A percentile compares a stretch with the other conserved stretches of the same genome.
These are phyloP conservation scores for Jatropha podagrica DNA, from an alignment of 441 rosid genomes.

Conservation along the genomic window DNA sequence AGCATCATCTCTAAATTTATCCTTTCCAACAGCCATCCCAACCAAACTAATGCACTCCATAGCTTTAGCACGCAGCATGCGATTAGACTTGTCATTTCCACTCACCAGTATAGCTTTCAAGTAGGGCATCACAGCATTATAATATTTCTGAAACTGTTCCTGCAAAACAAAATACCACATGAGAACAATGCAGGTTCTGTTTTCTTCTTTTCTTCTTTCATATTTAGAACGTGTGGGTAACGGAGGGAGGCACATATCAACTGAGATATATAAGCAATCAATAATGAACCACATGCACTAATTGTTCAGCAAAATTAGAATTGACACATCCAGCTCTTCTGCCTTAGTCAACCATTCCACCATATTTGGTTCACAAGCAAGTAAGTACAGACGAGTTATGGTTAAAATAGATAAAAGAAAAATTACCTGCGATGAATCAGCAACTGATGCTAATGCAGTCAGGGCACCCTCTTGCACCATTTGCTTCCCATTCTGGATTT, in stretches of 20 bases:
- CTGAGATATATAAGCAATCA: background rate
- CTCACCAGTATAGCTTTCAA: slow-evolving; percentile 78
- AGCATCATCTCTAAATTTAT: slow-evolving; percentile 83
- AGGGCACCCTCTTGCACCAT: slow-evolving; percentile 97
- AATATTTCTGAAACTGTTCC: slow-evolving; percentile 93
- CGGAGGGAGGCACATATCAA: background rate
- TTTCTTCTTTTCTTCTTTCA: background rate
- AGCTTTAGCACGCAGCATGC: slow-evolving; percentile 94
- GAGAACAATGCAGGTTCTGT: background rate
- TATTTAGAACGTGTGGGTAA: background rate
- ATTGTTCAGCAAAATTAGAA: background rate
- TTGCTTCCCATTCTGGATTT: slow-evolving; percentile 78
- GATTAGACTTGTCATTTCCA: slow-evolving; percentile 82
- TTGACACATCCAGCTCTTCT: background rate
- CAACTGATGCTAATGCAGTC: slow-evolving; percentile 95
- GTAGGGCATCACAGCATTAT: slow-evolving; percentile 92
- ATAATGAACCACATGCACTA: background rate
- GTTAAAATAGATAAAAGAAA: background rate
- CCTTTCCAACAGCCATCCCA: slow-evolving; percentile 98
- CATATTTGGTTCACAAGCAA: background rate
- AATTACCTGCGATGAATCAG: slow-evolving; percentile 89
- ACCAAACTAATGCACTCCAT: slow-evolving; percentile 98
- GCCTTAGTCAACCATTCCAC: background rate
- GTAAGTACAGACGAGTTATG: background rate
- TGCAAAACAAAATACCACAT: slow-evolving; percentile 32